Evolutionary conservation across 768 basidiomycete species (phyloP), one percentile per base, ranked within the genome.

Genomic region (Mrakia blollopis): DNA sequence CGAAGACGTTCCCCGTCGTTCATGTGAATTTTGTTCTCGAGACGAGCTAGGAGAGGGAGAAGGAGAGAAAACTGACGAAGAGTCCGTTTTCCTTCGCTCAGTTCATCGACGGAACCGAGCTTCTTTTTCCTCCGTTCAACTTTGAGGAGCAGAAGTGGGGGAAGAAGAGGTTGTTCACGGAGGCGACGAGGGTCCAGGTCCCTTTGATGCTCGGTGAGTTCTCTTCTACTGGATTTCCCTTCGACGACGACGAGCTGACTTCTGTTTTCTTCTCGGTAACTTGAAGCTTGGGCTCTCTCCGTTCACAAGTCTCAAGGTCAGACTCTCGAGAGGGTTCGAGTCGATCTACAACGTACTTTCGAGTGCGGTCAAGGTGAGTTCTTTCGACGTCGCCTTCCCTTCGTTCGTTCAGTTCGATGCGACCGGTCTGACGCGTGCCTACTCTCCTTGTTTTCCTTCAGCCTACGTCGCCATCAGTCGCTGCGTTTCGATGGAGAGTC

Each of bases 301-400:
- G 57, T 57, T 28, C 57, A 57, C 57, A 57, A 57, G 57, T 57
- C 57, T 28, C 57, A 57, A 57, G 57, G 57, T 28, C 57, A 57
- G 57, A 57, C 57, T 57, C n/a, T 57, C 25, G 57, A 57, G 25
- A 25, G 57, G 7, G 57, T 57, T 28, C 57, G 57, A 7, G 57
- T 57, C 7, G 57, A 57, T 9, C 23, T 57, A 2, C 1, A 28
- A 7, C 57, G 57, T 2, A 57, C 57, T 18, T 57, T 57, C 57
- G 57, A 57, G 57, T 57, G 57, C 14, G 57, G 57, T n/a, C 57
- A 57, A 57, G 57, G 57, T 28, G 9, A n/a, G 57, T 57, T 57
- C 7, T n/a, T 1, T 28, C 25, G 18, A n/a, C n/a, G n/a, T n/a
- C 52, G 21, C 25, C 52, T 54, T 23, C 14, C 14, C 57, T 57